Conservation (phyloP, 2,329 filamentous ascomycete genomes). For the Scorias spongiosa region DNA sequence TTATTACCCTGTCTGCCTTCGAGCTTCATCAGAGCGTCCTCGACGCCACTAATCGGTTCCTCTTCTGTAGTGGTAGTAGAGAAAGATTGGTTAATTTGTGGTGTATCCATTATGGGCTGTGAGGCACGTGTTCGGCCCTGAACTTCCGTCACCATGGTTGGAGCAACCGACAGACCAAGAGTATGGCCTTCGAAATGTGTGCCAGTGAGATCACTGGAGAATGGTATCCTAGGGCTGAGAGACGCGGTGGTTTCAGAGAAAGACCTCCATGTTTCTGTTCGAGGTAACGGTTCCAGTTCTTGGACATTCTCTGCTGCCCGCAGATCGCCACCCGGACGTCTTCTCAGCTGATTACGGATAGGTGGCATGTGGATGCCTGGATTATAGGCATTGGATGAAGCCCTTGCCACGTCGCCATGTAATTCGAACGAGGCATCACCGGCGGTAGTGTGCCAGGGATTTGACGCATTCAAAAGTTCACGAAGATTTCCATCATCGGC, state of each 20-base stretch:
- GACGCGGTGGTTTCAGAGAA: constrained; percentile 10
- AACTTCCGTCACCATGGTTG: not conserved
- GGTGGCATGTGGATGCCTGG: constrained; percentile 22
- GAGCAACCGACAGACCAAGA: constrained; percentile 16
- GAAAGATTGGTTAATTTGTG: constrained; percentile 41
- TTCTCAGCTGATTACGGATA: constrained; percentile 25
- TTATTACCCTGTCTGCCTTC: constrained; percentile 53
- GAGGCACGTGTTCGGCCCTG: constrained; percentile 39
- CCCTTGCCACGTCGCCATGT: constrained; percentile 6
- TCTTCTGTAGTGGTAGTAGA: constrained; percentile 53
- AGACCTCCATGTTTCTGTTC: constrained; percentile 27
- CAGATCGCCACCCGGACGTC: constrained; percentile 34
- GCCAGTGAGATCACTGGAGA: constrained; percentile 2
- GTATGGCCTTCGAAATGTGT: not conserved
- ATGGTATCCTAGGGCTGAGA: constrained; percentile 1
- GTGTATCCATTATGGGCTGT: constrained; percentile 45
- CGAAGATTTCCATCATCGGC: constrained; percentile 7
- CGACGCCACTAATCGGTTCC: constrained; percentile 62
- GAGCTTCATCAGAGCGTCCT: constrained; percentile 80
- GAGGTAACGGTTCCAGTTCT: constrained; percentile 26
- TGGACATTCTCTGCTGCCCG: constrained; percentile 31
- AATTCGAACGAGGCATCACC: constrained; percentile 1
- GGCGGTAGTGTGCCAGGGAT: constrained; percentile 8
- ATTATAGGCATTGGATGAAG: constrained; percentile 27
- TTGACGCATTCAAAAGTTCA: constrained; percentile 10